Evolutionary conservation across 2,329 filamentous ascomycete species (phyloP).

Genomic region (Pyricularia grisea): DNA sequence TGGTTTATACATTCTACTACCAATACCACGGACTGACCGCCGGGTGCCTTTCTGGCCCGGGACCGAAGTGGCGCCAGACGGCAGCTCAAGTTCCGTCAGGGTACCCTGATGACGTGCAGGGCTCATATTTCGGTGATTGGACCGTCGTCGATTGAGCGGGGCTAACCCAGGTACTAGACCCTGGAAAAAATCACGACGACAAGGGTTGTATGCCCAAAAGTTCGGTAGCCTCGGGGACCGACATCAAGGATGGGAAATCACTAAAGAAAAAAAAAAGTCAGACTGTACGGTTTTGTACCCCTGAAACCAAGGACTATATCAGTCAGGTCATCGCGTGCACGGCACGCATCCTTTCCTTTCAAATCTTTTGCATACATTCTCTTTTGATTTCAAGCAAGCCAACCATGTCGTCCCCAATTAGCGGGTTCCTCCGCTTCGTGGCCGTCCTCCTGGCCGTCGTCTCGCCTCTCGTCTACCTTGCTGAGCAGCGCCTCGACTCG

Average conservation of each 20-base stretch:
- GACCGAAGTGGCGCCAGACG: not conserved
- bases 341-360: not conserved
- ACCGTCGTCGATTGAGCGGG: not conserved
- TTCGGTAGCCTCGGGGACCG: constrained; percentile 3
- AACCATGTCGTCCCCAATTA: constrained; percentile 4
- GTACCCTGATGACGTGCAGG: not conserved
- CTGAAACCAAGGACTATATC: not conserved
- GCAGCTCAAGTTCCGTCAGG: not conserved
- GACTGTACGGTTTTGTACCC: not conserved
- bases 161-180: not conserved
- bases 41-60: not conserved
- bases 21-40: not conserved
- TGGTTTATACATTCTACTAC: too few relatives aligned
- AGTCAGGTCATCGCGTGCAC: not conserved
- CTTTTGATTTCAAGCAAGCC: not conserved
- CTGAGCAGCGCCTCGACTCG: constrained; percentile 48
- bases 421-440: constrained; percentile 21
- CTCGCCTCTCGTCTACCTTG: constrained; percentile 40
- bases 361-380: not conserved
- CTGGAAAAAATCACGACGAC: not conserved
- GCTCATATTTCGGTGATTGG: not conserved
- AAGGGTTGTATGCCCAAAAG: not conserved
- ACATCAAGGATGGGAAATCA: not conserved
- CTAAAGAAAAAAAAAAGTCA: too few relatives aligned
- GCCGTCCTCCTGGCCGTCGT: constrained; percentile 45